Base-by-base conservation (phyloP, 106 monocot species). In the Dendrobium officinale region DNA sequence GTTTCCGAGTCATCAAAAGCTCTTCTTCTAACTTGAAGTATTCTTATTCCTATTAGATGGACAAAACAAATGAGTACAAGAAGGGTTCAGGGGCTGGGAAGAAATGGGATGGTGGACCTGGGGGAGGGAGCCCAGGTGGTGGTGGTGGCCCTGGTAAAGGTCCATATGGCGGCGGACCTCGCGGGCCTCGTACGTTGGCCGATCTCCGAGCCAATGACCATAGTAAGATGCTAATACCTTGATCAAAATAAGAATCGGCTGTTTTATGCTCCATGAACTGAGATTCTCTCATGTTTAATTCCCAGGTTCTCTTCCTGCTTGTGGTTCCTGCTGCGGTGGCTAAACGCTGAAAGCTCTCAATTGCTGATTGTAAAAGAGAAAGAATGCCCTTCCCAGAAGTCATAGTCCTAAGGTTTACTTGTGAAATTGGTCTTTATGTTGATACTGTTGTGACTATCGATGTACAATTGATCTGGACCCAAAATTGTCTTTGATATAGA, bases 291-390 rank as follows among this genome's bases (percentile, higher is more conserved):
- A 18, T 54, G 43, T 76, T 43, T 41, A 18, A 33, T 68, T 87
- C 84, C 13, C 86, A 95, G 94, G 81, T 87, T 88, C 91, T 70
- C 85, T 88, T 77, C 92, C 94, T 73, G 94, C 94, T 2, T 95
- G 94, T 84, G 94, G 94, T 18, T 95, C 92, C 8, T 95, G 94
- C 90, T 95, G 94, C 47, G 91, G 90, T 42, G 87, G 91, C 66
- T 90, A 88, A 84, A 44, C 6, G n/a, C 41, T n/a, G 45, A 45
- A 45, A 45, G 45, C 9, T 45, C 6, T 45, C 9, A 13, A 51
- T 51, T 16, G 51, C 15, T 51, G 51, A 13, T 51, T 48, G 7
- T 48, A 48, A 48, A 11, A 48, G 13, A 68, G 8, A 68, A 31
- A 18, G 26, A 68, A 11, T 51, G 16, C 13, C 51, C 15, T 51